Percentiles rank a stretch among this genome's conserved stretches.
Conservation (phyloP, 768 basidiomycete genomes). For the Hygrophorus pudorinus region DNA sequence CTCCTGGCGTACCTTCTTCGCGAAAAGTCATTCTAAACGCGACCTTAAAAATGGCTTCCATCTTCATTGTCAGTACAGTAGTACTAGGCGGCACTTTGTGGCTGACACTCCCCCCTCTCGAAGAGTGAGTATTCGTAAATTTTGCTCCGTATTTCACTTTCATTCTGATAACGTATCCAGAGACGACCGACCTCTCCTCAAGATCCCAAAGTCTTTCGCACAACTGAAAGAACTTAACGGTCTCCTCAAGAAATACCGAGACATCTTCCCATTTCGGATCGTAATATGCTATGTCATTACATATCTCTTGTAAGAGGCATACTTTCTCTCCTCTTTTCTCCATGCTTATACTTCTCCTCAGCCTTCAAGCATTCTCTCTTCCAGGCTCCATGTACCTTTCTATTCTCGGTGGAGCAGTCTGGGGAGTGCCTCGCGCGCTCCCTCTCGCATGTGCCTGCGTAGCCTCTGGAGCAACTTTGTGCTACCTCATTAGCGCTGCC, state of each 20-base stretch:
- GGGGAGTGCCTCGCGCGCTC: constrained; percentile 80
- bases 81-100: constrained; percentile 73
- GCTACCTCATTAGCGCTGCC: constrained; percentile 86
- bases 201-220: constrained; percentile 80
- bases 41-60: constrained; percentile 69
- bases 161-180: constrained; percentile 27
- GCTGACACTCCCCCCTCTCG: constrained; percentile 69
- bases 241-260: constrained; percentile 85
- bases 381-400: constrained; percentile 98
- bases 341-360: constrained; percentile 19
- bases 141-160: too few species aligned
- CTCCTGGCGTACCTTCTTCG: constrained; percentile 31
- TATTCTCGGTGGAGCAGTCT: constrained; percentile 92
- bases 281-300: constrained; percentile 80
- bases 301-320: constrained; percentile 75
- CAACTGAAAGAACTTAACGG: constrained; percentile 80
- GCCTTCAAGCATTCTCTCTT: constrained; percentile 92
- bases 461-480: constrained; percentile 82
- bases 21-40: constrained; percentile 66
- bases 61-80: constrained; percentile 63
- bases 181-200: constrained; percentile 64
- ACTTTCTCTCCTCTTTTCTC: constrained; percentile 3
- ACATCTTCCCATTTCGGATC: constrained; percentile 79
- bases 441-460: constrained; percentile 90
- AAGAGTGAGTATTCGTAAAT: constrained; percentile 57